These are phyloP conservation scores for Skeletonema marinoi DNA, from an alignment of 108 stramenopile species.

Conservation along the genomic window DNA sequence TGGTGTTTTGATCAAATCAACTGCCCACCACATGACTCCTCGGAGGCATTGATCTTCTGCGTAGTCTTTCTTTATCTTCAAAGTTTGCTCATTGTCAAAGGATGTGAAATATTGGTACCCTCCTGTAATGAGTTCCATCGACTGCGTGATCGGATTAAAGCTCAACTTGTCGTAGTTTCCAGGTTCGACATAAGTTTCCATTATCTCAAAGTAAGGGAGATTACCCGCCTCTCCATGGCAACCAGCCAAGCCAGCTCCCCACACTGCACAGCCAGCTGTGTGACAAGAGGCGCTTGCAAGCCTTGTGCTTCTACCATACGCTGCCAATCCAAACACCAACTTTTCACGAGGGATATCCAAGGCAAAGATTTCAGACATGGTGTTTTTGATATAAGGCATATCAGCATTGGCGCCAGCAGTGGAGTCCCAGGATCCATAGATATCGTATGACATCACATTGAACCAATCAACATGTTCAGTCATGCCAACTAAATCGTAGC, in stretches of 20 bases:
- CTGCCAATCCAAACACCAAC: conserved; percentile 40
- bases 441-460: conserved; percentile 45
- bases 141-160: conserved; percentile 16
- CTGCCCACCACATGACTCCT: conserved; percentile 47
- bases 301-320: conserved; percentile 25
- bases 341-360: conserved; percentile 32
- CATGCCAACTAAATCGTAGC: conserved; percentile 37
- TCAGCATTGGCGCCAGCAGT: conserved; percentile 35
- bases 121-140: conserved; percentile 29
- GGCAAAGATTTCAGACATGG: conserved; percentile 21
- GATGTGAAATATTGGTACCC: conserved; percentile 30
- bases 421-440: conserved; percentile 24
- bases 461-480: conserved; percentile 35
- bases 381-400: conserved; percentile 26
- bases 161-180: conserved; percentile 30
- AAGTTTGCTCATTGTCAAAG: conserved; percentile 30
- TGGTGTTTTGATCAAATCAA: conserved; percentile 24
- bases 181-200: conserved; percentile 19
- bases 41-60: conserved; percentile 23
- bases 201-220: conserved; percentile 33
- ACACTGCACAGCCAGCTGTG: conserved; percentile 25
- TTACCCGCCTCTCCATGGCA: conserved; percentile 31
- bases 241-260: conserved; percentile 24
- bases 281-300: conserved; percentile 13
- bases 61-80: conserved; percentile 20